phyloP scores from a whole-genome alignment of 192 early-diverging fungal genomes.

The Coemansia asiatica region DNA sequence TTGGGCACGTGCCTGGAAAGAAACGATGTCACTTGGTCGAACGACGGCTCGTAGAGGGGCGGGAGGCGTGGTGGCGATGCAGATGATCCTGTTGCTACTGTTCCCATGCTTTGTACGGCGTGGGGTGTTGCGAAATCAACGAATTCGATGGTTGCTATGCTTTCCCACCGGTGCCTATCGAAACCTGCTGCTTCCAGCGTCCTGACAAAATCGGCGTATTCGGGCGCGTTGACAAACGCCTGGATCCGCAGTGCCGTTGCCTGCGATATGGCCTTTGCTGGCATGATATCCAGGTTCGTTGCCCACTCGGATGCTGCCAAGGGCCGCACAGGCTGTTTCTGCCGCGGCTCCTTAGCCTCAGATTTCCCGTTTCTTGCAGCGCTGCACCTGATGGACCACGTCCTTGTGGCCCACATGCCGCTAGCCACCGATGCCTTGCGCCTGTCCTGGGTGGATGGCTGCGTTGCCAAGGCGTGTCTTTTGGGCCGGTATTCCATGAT shows the following conservation, averaged over 20 bases:
- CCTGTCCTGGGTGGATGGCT: neutral
- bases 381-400: neutral
- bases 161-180: neutral
- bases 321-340: too few species aligned
- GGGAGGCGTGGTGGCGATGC: neutral
- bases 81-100: constrained; percentile 1
- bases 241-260: constrained; percentile 19
- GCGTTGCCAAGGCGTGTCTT: neutral
- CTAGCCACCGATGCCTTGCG: neutral
- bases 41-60: neutral
- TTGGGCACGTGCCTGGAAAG: constrained; percentile 13
- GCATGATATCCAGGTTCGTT: constrained; percentile 10
- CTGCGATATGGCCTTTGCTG: neutral
- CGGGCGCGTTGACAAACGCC: constrained; percentile 13
- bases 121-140: constrained; percentile 15
- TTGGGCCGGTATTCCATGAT: constrained; percentile 25
- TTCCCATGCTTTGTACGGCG: neutral
- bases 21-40: neutral
- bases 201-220: constrained; percentile 14
- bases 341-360: neutral
- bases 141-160: constrained; percentile 10
- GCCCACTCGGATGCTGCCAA: constrained; percentile 9
- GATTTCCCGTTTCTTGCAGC: neutral
- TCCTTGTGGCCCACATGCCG: neutral
- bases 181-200: constrained; percentile 2